Evolutionary conservation across 805 yeast species (phyloP).

Genomic region (Ogataea pini): DNA sequence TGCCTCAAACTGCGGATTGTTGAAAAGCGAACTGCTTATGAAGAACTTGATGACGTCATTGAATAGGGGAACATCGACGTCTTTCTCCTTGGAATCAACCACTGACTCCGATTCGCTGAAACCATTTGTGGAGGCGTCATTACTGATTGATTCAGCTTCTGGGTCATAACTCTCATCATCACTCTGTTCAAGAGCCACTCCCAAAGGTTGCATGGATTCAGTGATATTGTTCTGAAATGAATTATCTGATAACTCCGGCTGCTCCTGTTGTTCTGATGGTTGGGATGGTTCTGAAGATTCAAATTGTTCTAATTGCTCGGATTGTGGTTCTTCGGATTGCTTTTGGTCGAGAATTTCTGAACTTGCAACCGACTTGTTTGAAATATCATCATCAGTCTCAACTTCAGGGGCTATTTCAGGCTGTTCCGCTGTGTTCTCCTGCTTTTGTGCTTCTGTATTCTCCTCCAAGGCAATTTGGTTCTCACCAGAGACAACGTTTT

Average conservation of each 20-base stretch:
- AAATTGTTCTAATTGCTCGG: not conserved
- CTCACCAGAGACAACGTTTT: not conserved
- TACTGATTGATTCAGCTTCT: conserved; percentile 12
- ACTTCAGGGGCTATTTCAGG: too few species aligned
- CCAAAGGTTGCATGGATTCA: too few species aligned
- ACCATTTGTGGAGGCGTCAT: conserved; percentile 2
- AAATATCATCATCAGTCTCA: too few species aligned
- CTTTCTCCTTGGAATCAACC: conserved; percentile 5
- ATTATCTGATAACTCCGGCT: not conserved
- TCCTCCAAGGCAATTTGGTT: too few species aligned
- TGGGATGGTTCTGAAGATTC: not conserved
- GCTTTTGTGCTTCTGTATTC: too few species aligned
- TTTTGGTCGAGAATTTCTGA: too few species aligned
- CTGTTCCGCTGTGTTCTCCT: too few species aligned
- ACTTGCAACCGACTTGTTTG: not conserved
- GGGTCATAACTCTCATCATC: conserved; percentile 22
- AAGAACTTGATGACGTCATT: conserved; percentile 35
- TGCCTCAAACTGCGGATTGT: conserved; percentile 38
- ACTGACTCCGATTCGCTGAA: conserved; percentile 9
- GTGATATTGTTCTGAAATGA: too few species aligned
- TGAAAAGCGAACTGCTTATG: conserved; percentile 32
- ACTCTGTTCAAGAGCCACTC: not conserved
- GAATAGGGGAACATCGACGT: conserved; percentile 38
- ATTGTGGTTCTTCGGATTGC: not conserved
- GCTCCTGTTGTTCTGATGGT: not conserved